Conservation (phyloP, 202 grass and related monocot genomes). For the Elaeis oleifera region DNA sequence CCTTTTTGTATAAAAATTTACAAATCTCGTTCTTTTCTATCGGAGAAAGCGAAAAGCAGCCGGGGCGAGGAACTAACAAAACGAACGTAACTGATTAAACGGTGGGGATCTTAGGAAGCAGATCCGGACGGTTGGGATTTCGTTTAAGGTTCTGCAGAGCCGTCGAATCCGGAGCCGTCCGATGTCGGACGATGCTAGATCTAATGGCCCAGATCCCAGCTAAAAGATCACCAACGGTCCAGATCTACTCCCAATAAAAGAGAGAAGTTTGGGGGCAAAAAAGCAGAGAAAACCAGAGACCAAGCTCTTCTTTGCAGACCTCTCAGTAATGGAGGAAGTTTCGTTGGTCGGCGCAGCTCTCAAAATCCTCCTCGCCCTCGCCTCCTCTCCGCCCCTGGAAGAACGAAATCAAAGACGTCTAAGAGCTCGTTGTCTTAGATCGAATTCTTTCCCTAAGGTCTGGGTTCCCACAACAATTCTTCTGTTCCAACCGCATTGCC, state of each 20-base stretch:
- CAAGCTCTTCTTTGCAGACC: conserved; percentile 4
- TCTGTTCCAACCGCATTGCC: too few relatives aligned
- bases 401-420: too few relatives aligned
- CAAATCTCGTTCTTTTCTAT: background rate
- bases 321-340: conserved; percentile 7
- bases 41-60: background rate
- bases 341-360: conserved; percentile 26
- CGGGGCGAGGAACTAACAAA: background rate
- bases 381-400: conserved; percentile 2
- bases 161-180: too few relatives aligned
- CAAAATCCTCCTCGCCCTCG: conserved; percentile 20
- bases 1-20: background rate
- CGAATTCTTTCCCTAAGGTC: too few relatives aligned
- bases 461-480: too few relatives aligned
- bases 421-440: too few relatives aligned
- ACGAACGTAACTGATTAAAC: conserved; percentile 20
- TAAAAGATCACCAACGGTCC: too few relatives aligned
- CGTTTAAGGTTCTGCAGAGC: too few relatives aligned
- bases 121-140: conserved; percentile 6
- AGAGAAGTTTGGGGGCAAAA: background rate
- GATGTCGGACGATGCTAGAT: too few relatives aligned
- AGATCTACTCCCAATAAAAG: too few relatives aligned
- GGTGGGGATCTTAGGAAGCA: background rate
- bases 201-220: background rate
- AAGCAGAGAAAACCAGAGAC: background rate